Percentiles rank a stretch among this genome's conserved stretches.
These are phyloP conservation scores for Cystobasidiaceae sp. DNA, from an alignment of 1,284 basidiomycete species.

Conservation along the genomic window DNA sequence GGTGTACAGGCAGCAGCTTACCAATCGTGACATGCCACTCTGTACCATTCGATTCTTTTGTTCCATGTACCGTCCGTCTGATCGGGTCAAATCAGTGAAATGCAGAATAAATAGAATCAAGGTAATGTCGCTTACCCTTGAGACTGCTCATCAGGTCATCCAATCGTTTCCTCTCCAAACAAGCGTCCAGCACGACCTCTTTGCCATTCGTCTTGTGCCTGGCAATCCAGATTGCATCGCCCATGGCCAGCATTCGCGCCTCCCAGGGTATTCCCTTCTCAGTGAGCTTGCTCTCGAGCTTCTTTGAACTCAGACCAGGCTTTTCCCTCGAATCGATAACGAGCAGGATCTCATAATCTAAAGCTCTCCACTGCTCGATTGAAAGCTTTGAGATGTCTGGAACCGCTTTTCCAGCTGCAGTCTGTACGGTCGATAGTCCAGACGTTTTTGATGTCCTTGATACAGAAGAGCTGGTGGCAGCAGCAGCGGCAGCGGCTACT, in stretches of 20 bases:
- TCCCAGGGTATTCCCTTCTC: conserved; percentile 49
- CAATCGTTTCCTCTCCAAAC: conserved; percentile 55
- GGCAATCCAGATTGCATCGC: conserved; percentile 56
- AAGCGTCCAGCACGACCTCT: conserved; percentile 55
- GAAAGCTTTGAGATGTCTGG: conserved; percentile 34
- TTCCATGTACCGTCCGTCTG: conserved; percentile 52
- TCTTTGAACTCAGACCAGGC: conserved; percentile 29
- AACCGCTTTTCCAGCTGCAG: not conserved
- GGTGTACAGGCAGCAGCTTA: conserved; percentile 44
- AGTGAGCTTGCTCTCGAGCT: conserved; percentile 47
- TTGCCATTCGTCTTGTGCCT: conserved; percentile 25
- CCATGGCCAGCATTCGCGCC: conserved; percentile 52
- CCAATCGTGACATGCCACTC: not conserved
- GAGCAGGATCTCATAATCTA: conserved; percentile 53
- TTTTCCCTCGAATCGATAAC: conserved; percentile 55
- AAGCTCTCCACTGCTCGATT: conserved; percentile 50
- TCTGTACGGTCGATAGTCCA: not conserved
- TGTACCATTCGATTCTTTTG: conserved; percentile 52
- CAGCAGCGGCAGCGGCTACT: not conserved
- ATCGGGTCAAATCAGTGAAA: not conserved
- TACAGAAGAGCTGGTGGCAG: not conserved
- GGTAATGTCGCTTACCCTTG: conserved; percentile 44
- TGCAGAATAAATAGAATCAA: not conserved
- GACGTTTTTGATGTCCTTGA: not conserved
- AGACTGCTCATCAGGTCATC: conserved; percentile 55